Evolutionary conservation across 73 alveolate species (phyloP).

Genomic region (Diophrys sp.): DNA sequence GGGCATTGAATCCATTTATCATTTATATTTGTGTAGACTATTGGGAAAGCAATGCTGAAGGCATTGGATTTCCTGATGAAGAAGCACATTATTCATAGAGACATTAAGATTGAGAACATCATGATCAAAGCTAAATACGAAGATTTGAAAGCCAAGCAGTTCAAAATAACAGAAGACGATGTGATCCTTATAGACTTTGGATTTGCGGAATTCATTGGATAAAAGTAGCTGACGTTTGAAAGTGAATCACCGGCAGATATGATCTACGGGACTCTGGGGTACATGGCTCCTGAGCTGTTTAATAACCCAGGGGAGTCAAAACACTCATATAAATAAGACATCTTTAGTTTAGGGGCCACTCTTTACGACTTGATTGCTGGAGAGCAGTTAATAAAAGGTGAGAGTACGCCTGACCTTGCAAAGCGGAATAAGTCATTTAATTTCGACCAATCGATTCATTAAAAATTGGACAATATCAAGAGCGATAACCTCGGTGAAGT

Average conservation of each 20-base stretch:
- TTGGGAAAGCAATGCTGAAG: constrained; percentile 23
- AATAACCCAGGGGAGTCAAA: not conserved
- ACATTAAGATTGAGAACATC: constrained; percentile 51
- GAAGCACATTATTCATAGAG: constrained; percentile 64
- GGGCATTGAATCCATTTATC: no score
- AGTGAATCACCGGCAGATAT: not conserved
- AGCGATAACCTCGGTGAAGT: no score
- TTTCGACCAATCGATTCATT: no score
- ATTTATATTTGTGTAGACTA: not conserved
- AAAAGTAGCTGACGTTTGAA: not conserved
- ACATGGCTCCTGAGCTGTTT: not conserved
- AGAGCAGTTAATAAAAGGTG: not conserved
- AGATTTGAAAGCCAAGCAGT: not conserved
- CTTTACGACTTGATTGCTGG: not conserved
- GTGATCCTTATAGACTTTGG: not conserved
- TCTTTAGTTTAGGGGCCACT: not conserved
- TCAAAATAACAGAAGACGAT: not conserved
- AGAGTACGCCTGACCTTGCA: not conserved
- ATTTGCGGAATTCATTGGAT: not conserved
- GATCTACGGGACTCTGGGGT: not conserved
- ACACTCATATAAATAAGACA: not conserved
- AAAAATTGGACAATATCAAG: no score
- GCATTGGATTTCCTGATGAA: constrained; percentile 69
- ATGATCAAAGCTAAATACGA: constrained; percentile 2
- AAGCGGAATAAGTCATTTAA: no score